phyloP scores from a whole-genome alignment of 1,284 basidiomycete genomes.

The Ceratobasidium sp. region DNA sequence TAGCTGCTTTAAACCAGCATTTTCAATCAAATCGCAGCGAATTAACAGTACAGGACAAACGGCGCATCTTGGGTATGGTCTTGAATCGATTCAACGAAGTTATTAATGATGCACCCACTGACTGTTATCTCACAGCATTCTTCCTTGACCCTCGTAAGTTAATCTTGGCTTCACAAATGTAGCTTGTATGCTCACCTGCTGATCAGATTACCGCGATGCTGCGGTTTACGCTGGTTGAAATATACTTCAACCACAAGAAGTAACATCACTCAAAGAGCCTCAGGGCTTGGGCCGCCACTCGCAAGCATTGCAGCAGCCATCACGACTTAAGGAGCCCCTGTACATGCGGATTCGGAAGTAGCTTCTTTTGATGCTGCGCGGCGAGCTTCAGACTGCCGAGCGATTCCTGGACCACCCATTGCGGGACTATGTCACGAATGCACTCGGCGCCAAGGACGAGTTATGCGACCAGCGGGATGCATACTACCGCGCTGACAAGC shows the following conservation, averaged over 20 bases:
- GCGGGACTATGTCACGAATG: background rate
- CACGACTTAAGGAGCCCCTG: background rate
- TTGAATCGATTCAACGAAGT: slow-evolving; percentile 53
- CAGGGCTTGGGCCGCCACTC: background rate
- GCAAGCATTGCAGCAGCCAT: background rate
- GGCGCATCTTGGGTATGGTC: slow-evolving; percentile 53
- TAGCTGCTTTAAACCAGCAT: slow-evolving; percentile 11
- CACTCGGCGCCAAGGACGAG: background rate
- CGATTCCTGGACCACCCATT: background rate
- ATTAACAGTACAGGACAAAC: slow-evolving; percentile 15
- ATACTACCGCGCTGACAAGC: slow-evolving; percentile 2
- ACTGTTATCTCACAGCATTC: slow-evolving; percentile 54
- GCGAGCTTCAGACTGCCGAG: slow-evolving; percentile 3
- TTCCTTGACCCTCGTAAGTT: slow-evolving; percentile 55
- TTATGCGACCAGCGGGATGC: slow-evolving; percentile 2
- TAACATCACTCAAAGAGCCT: background rate
- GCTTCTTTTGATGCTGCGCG: background rate
- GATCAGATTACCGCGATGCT: slow-evolving; percentile 20
- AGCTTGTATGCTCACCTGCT: background rate
- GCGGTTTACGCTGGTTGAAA: background rate
- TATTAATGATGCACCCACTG: slow-evolving; percentile 53
- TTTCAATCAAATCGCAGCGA: background rate
- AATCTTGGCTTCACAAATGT: background rate
- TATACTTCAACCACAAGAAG: too few relatives aligned
- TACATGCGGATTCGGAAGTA: background rate